Percentiles rank a stretch among this genome's conserved stretches.
Evolutionary conservation across 176 grass and related monocot species (phyloP).

Genomic region (Chloris gayana): DNA sequence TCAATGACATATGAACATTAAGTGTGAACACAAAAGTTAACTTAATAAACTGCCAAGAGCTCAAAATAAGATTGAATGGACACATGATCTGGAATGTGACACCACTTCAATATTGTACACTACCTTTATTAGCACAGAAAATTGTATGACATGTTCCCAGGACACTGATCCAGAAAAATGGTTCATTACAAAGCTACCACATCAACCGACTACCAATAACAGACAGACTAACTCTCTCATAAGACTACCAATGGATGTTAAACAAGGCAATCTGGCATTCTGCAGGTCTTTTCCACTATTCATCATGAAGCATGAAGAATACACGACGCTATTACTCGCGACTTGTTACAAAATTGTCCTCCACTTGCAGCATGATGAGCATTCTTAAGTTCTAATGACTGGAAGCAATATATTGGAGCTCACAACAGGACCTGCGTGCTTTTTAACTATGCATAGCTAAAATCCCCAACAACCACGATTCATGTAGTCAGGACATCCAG

Average conservation of each 20-base stretch:
- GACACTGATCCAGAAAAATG: background rate
- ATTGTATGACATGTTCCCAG: background rate
- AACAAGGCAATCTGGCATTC: background rate
- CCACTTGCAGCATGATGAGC: background rate
- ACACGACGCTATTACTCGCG: background rate
- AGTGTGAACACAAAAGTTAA: background rate
- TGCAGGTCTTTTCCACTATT: background rate
- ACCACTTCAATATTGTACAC: background rate
- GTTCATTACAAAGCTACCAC: background rate
- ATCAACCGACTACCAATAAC: background rate
- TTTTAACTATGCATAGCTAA: background rate
- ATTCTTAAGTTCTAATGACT: background rate
- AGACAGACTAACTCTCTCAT: background rate
- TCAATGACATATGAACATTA: background rate
- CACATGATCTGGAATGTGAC: background rate
- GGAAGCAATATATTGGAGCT: background rate
- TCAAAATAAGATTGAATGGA: background rate
- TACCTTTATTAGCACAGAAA: background rate
- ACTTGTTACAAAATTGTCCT: conserved; percentile 2
- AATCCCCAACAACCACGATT: background rate
- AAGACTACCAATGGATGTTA: background rate
- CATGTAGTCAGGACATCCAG: background rate
- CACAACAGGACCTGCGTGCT: background rate
- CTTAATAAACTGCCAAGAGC: background rate
- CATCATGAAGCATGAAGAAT: background rate